Conservation (phyloP, 371 early-diverging fungal genomes). For the Mucor lusitanicus region DNA sequence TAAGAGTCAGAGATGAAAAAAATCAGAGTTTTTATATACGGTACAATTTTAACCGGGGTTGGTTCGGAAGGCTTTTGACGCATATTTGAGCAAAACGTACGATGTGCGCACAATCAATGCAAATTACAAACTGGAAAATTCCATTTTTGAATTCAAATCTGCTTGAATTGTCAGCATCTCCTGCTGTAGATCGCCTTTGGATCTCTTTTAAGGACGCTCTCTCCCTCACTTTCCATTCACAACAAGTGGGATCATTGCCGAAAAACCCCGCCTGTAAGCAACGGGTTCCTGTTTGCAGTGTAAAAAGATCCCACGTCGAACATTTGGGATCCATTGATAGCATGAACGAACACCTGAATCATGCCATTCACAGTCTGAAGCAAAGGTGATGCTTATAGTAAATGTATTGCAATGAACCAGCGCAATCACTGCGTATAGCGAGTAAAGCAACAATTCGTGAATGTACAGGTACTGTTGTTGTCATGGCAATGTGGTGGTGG, state of each 20-base stretch:
- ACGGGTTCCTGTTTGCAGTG: not conserved
- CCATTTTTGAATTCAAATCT: not conserved
- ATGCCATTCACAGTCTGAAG: too few species aligned
- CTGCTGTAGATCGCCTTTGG: not conserved
- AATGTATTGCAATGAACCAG: too few species aligned
- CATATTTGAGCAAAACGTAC: conserved; percentile 2
- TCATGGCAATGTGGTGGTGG: too few species aligned
- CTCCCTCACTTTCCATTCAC: not conserved
- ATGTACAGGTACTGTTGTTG: too few species aligned
- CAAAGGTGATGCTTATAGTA: too few species aligned
- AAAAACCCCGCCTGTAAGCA: not conserved
- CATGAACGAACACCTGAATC: too few species aligned
- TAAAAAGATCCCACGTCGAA: not conserved
- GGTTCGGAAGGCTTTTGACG: conserved; percentile 8
- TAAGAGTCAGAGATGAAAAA: not conserved
- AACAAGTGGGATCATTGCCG: not conserved
- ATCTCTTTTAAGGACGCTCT: not conserved
- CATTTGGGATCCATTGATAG: not conserved
- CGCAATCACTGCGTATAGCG: too few species aligned
- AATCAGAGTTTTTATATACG: not conserved
- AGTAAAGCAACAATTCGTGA: too few species aligned
- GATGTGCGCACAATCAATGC: not conserved
- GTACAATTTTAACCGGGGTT: not conserved
- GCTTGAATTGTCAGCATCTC: not conserved
- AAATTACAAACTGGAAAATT: not conserved